Base-by-base conservation (phyloP, 192 early-diverging fungal species). In the Podila epicladia region DNA sequence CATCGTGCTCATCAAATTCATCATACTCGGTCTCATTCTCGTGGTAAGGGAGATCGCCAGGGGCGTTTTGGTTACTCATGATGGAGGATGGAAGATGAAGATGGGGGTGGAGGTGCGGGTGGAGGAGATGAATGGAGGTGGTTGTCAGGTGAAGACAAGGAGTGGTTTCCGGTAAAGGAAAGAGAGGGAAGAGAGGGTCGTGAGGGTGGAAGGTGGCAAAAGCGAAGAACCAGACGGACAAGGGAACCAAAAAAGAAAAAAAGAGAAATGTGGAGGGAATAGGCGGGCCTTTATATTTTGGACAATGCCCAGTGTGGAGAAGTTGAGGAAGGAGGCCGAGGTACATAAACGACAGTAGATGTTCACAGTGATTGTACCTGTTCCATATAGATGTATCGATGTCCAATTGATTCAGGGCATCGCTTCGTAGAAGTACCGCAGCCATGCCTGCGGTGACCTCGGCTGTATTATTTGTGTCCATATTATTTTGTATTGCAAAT, bases 1-100 rank as follows among this genome's bases (percentile, higher is more conserved):
- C 72, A 65, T 76, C 83, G 31, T 53, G 57, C n/a, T 85, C 75
- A 62, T 85, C 83, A 66, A 61, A 61, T 31, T 61, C 59, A 19
- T 32, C 28, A 19, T 61, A 80, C 24, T 80, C 77, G 28, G 72
- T 71, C 37, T 80, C 76, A 61, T 61, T 57, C 29, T 80, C 76
- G 0, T 73, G 70, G 62, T 80, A 80, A 24, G 76, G 76, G n/a
- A 80, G 66, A 35, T 59, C n/a, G n/a, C 48, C 65, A 50, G 29
- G 35, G 63, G 12, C 49, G 48, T 55, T 17, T 41, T 62, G 53
- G 58, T 13, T 24, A 20, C 48, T 55, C 53, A 55, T n/a, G 53
- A 2, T 31, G 67, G 19, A 37, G 38, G 49, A 28, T 2, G 57
- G 50, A 28, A n/a, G 29, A 19, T 58, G 26, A 28, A 13, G 38